Base-by-base conservation (phyloP, 306 rosid genomes). In the Echinosophora koreensis region DNA sequence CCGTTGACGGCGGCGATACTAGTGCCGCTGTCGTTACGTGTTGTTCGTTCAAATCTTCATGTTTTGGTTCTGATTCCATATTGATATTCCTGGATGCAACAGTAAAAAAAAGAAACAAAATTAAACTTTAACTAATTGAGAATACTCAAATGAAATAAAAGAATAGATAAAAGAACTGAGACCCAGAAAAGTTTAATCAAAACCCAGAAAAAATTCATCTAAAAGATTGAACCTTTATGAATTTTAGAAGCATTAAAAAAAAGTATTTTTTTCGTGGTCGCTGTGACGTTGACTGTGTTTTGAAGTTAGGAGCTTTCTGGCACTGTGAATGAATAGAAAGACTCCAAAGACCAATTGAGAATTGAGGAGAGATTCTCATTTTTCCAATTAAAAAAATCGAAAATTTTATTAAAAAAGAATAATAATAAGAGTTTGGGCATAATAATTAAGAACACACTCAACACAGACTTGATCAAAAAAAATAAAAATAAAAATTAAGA, bases 231-330 rank as follows among this genome's bases (percentile, higher is more conserved):
- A 35, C 63, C 67, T 66, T 52, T 18, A 74, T 14, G 16, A 73
- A 71, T 28, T 63, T 57, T 0, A 46, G 12, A 37, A 41, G 59
- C 10, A 18, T 16, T 39, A 49, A 51, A 49, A 15, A 12, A 4
- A 6, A 18, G 27, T 12, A 1, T 37, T 59, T 22, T 13, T 22
- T 38, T 5, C 0, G 8, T 38, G 76, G 69, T 11, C 22, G 11
- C 41, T 62, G 71, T 15, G 8, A 41, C 77, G 85, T 82, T 67
- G 89, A 79, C 80, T 66, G 81, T n/a, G 66, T 38, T 56, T 60
- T 79, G 86, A 81, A 83, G 51, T 10, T 46, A 11, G 51, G 2
- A 11, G 77, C 58, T 79, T 73, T 67, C 42, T 81, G 16, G 59
- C 46, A 77, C 87, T 86, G 83, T 71, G 39, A 22, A 22, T 22